Evolutionary conservation across 371 early-diverging fungal species (phyloP).

Genomic region (Polyrhizophydium stewartii): DNA sequence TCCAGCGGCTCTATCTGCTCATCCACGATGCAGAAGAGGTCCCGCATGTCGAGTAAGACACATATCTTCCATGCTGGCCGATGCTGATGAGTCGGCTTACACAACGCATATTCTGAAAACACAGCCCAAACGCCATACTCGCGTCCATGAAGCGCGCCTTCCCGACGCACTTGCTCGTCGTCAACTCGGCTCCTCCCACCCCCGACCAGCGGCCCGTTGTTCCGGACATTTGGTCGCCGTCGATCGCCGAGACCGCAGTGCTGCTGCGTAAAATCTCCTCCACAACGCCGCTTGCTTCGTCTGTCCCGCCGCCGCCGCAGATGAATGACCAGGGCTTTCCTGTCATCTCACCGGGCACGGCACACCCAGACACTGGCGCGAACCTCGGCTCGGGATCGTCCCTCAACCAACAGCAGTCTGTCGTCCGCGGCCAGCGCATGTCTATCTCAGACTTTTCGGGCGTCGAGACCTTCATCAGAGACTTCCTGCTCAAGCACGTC

Average conservation of each 20-base stretch:
- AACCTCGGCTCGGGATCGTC: conserved; percentile 53
- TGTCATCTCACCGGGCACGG: no score
- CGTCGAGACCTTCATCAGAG: conserved; percentile 4
- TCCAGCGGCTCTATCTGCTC: conserved; percentile 33
- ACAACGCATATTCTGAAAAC: not conserved
- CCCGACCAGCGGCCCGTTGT: conserved; percentile 9
- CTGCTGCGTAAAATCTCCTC: not conserved
- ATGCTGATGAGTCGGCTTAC: not conserved
- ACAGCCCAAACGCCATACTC: conserved; percentile 54
- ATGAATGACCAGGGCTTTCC: no score
- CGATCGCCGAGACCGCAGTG: not conserved
- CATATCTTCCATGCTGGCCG: not conserved
- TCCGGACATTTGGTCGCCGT: conserved; percentile 5
- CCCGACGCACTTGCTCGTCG: conserved; percentile 17
- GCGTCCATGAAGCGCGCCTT: conserved; percentile 52
- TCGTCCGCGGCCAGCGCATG: conserved; percentile 81
- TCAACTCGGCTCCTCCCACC: conserved; percentile 1
- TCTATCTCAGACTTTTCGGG: not conserved
- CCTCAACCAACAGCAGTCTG: conserved; percentile 70
- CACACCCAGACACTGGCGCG: conserved; percentile 49
- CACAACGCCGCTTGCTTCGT: conserved; percentile 16
- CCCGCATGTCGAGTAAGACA: conserved; percentile 22
- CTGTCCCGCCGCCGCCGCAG: no score
- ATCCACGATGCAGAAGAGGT: conserved; percentile 31
- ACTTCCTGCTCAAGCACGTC: conserved; percentile 1